Evolutionary conservation across 2,329 filamentous ascomycete species (phyloP).

Genomic region (Chrysoporthe cubensis): DNA sequence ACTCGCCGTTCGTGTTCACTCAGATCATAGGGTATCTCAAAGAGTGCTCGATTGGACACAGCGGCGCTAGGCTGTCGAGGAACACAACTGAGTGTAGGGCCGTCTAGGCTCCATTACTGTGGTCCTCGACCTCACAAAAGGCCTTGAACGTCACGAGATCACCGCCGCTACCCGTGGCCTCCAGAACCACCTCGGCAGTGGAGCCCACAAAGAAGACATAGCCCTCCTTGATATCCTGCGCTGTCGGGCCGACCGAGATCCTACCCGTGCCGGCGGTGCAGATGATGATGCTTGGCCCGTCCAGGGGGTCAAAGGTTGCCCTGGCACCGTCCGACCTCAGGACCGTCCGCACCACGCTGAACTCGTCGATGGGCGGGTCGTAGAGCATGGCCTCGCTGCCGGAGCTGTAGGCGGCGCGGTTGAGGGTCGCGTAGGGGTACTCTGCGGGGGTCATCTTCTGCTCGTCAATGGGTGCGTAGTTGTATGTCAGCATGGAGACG

Average conservation of each 20-base stretch:
- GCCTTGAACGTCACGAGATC: conserved; percentile 90
- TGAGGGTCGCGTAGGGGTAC: conserved; percentile 84
- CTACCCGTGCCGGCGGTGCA: conserved; percentile 83
- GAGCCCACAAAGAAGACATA: conserved; percentile 86
- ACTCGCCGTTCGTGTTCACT: neutral
- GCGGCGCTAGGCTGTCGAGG: neutral
- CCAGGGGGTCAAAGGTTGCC: conserved; percentile 83
- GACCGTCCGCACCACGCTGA: conserved; percentile 82
- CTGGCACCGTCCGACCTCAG: conserved; percentile 75
- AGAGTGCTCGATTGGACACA: neutral
- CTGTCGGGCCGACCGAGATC: conserved; percentile 83
- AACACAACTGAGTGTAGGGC: neutral
- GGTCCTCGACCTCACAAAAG: conserved; percentile 79
- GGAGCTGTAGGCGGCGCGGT: conserved; percentile 79
- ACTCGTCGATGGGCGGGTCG: conserved; percentile 96
- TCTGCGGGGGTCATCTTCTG: conserved; percentile 89
- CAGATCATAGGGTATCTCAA: conserved; percentile 17
- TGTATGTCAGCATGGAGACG: conserved; percentile 91
- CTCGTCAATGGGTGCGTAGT: conserved; percentile 89
- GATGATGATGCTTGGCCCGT: conserved; percentile 90
- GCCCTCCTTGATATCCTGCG: conserved; percentile 72
- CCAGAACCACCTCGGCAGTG: conserved; percentile 79
- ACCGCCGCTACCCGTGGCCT: conserved; percentile 64
- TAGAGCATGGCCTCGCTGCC: conserved; percentile 76
- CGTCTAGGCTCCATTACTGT: conserved; percentile 45